Conservation (phyloP, 2,329 filamentous ascomycete genomes). For the Westerdykella sp. region DNA sequence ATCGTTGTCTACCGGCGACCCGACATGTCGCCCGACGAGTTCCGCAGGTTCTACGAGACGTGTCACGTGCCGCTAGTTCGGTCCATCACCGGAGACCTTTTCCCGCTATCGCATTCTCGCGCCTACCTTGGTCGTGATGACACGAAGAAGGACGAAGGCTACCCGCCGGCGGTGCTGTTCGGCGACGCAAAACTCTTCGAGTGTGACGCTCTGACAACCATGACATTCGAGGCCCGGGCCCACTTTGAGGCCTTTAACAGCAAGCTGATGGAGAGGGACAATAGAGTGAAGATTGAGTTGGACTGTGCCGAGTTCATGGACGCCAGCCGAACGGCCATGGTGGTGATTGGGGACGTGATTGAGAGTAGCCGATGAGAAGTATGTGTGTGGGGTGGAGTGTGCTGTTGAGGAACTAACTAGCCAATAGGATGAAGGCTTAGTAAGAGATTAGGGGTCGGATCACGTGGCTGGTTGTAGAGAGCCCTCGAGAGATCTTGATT, state of each 20-base stretch:
- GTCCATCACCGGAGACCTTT: neutral
- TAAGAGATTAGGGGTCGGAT: too few species aligned
- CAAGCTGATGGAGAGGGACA: neutral
- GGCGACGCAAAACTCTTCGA: neutral
- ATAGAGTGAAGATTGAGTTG: neutral
- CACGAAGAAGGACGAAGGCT: neutral
- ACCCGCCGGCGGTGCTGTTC: neutral
- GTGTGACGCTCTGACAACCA: neutral
- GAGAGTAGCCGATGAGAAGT: neutral
- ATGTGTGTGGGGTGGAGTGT: too few species aligned
- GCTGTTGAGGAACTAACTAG: too few species aligned
- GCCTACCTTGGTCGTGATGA: neutral
- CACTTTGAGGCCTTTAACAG: neutral
- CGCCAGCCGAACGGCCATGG: neutral
- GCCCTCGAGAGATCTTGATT: too few species aligned
- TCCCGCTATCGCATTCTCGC: conserved; percentile 1
- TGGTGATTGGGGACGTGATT: neutral
- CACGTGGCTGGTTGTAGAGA: too few species aligned
- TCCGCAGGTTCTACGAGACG: conserved; percentile 1
- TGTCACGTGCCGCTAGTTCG: neutral
- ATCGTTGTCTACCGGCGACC: conserved; percentile 1
- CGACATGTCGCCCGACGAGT: neutral
- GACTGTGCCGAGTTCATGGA: neutral
- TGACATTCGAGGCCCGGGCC: neutral
- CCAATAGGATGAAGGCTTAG: too few species aligned